Percentiles rank a stretch among this genome's conserved stretches.
Evolutionary conservation across 495 filamentous ascomycete genomes (phyloP).

Genomic region (Neurospora cerealis): DNA sequence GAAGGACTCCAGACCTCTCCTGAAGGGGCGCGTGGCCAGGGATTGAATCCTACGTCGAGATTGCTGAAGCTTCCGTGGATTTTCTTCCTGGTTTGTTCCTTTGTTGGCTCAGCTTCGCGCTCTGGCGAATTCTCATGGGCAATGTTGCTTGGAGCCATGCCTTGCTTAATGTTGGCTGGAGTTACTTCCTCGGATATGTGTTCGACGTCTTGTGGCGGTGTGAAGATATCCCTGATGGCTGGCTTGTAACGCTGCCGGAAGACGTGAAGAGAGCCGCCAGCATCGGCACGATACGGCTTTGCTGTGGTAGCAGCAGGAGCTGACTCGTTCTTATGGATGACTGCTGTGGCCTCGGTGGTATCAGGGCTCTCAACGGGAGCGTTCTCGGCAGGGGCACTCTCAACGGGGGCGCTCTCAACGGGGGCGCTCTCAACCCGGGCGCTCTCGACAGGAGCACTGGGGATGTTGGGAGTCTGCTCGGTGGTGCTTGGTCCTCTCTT

Average conservation of each 20-base stretch:
- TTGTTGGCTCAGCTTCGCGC: not conserved
- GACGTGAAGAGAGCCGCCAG: not conserved
- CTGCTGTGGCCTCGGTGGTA: not conserved
- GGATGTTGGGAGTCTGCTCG: not conserved
- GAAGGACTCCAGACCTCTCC: not conserved
- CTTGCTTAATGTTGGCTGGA: not conserved
- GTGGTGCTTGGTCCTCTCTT: not conserved
- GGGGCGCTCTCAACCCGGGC: not conserved
- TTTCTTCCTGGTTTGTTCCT: not conserved
- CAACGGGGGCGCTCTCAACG: not conserved
- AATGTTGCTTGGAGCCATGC: not conserved
- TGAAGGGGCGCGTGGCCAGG: slow-evolving; percentile 3
- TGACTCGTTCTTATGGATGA: not conserved
- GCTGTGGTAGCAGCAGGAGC: not conserved
- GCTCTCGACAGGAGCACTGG: not conserved
- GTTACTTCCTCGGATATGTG: not conserved
- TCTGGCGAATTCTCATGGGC: not conserved
- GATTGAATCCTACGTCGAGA: slow-evolving; percentile 2
- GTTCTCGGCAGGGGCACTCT: not conserved
- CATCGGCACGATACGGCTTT: not conserved
- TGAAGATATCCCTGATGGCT: not conserved
- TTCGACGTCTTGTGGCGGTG: not conserved
- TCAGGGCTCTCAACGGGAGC: not conserved
- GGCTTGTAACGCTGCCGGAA: not conserved
- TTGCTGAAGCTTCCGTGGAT: slow-evolving; percentile 5